phyloP scores from a whole-genome alignment of 345 rosid genomes.

The Eucalyptus tenuipes region DNA sequence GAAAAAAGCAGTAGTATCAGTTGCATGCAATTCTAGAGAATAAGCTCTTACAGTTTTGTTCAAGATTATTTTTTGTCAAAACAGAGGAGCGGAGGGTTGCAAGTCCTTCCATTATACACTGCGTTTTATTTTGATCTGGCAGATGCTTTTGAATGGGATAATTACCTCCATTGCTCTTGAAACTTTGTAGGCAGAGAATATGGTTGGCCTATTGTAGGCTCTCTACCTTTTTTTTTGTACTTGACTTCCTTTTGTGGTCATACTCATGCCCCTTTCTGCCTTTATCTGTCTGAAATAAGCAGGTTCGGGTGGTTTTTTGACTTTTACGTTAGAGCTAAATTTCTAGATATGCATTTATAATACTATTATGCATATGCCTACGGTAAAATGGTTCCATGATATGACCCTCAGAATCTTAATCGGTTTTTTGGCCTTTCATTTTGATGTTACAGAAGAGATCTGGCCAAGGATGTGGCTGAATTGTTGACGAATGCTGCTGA shows the following conservation, averaged over 20 bases:
- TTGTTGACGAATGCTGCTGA: slow-evolving; percentile 85
- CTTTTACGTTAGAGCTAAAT: background rate
- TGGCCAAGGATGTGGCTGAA: slow-evolving; percentile 89
- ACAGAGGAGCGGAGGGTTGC: background rate
- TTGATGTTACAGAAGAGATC: slow-evolving; percentile 49
- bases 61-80: background rate
- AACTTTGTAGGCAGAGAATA: background rate
- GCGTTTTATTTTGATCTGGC: background rate
- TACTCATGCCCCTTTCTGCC: background rate
- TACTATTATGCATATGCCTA: background rate
- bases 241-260: background rate
- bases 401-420: background rate
- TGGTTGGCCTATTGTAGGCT: background rate
- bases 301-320: background rate
- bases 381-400: background rate
- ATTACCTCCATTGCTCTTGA: background rate
- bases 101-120: background rate
- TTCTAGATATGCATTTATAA: background rate
- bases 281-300: background rate
- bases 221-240: background rate
- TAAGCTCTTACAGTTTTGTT: background rate
- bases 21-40: background rate
- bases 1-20: background rate
- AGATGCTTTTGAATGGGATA: background rate
- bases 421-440: background rate